Percentiles rank a stretch among this genome's conserved stretches.
Conservation (phyloP, 2,329 filamentous ascomycete genomes). For the Fusarium clavum region DNA sequence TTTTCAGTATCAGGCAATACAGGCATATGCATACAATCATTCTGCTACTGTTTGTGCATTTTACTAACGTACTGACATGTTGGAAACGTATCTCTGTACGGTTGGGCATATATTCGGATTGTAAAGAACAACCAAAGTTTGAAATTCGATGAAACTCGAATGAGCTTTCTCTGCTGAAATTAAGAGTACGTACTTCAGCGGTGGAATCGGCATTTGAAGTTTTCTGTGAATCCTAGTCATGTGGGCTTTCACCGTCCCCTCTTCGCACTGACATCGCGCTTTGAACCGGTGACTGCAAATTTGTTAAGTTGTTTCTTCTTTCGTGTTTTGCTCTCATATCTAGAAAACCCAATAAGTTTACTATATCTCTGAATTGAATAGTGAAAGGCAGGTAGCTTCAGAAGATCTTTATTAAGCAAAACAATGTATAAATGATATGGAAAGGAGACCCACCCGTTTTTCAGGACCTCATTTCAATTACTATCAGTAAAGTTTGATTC, state of each 20-base stretch:
- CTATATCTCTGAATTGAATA: not conserved
- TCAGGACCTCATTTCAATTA: not conserved
- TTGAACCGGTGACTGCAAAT: not conserved
- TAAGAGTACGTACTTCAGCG: not conserved
- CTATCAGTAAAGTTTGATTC: not conserved
- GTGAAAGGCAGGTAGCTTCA: not conserved
- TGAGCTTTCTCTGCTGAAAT: too few relatives aligned
- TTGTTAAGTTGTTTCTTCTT: not conserved
- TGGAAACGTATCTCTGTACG: not conserved
- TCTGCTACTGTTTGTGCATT: too few relatives aligned
- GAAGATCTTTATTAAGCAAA: not conserved
- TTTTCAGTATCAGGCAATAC: not conserved
- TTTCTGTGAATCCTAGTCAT: not conserved
- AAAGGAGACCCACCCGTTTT: not conserved
- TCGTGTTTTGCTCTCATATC: not conserved
- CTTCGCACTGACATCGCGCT: conserved; percentile 2
- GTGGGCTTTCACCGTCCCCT: conserved; percentile 5
- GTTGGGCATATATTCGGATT: not conserved
- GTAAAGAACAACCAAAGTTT: not conserved
- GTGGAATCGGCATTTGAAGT: not conserved
- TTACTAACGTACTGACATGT: too few relatives aligned
- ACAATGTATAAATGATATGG: not conserved
- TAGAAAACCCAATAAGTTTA: too few relatives aligned
- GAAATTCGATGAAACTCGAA: not conserved
- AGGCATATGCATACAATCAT: not conserved